Base-by-base conservation (phyloP, 129 eudicot species). In the Tanacetum coccineum region DNA sequence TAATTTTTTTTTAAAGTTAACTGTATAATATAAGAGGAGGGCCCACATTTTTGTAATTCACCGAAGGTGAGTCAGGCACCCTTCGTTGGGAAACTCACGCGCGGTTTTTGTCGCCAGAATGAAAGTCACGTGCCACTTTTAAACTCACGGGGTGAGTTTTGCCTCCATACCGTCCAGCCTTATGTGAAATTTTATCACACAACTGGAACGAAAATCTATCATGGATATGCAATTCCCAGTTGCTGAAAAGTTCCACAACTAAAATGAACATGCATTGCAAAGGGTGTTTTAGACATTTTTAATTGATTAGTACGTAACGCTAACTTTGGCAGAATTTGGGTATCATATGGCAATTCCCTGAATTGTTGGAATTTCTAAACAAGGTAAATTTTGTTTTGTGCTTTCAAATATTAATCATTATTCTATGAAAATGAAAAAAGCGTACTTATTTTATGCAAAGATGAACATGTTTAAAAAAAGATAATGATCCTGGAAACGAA, bases 161-260 rank as follows among this genome's bases (percentile, higher is more conserved):
- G n/a, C n/a, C n/a, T n/a, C n/a, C n/a, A n/a, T n/a, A n/a, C n/a
- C n/a, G n/a, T n/a, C n/a, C n/a, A n/a, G n/a, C n/a, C 25, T 22
- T 22, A 22, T 22, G 25, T 22, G 4, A 50, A 50, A 51, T 67
- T 52, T n/a, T 21, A 8, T 52, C 12, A 60, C 50, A 36, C 50
- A 17, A 28, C 10, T 51, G 3, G 36, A 66, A 52, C 25, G 53
- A 26, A 44, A 28, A n/a, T 67, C 3, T 4, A 67, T 67, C 10
- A 18, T 13, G 13, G 3, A 32, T 10, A 20, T 67, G 72, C 72
- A 51, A 32, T 32, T 52, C 53, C 61, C 50, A 17, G n/a, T 50
- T 51, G 62, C 36, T 67, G 61, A 17, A 67, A 53, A 52, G 44
- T 2, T 67, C 15, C 20, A 13, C 17, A 17, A 17, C 2, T 58